Evolutionary conservation across 2,329 filamentous ascomycete genomes (phyloP), one percentile per base, ranked within the genome.

Genomic region (Ophiocordyceps australis): DNA sequence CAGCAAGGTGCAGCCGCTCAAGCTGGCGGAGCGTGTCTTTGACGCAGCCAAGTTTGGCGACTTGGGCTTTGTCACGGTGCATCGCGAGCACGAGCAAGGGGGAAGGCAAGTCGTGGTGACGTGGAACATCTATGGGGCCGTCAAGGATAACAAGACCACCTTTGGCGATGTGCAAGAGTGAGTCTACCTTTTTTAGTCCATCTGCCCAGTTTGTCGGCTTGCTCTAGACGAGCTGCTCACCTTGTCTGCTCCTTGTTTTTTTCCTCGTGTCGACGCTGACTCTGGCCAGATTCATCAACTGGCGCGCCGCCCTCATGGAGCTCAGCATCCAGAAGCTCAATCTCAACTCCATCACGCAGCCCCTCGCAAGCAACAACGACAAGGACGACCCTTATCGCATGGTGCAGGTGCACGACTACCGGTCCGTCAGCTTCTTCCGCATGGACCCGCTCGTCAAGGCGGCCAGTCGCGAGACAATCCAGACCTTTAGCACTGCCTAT

Each of bases 371-470:
- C 29, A 74, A 70, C 27, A 74, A 71, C 33, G n/a, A n/a, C 29
- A 74, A 70, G 27, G 57, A 67, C 36, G 86, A 94, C 43, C 80
- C 78, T 1, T 91, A 93, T 55, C 80, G 86, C 52, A 83, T 91
- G 58, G 66, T 80, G 40, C 85, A 94, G 52, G 73, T 94, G 16
- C 86, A 95, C 54, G 86, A 95, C 58, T 94, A 94, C 60, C 69
- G 79, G 39, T 74, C 72, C 34, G 74, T 92, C 45, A 81, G 74
- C 42, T 93, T 94, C 62, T 62, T 94, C 38, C 74, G 81, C 32
- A 74, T 80, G 57, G 75, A 86, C 29, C 66, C 78, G 1, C 59
- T 65, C 30, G 73, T 89, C 50, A 83, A 79, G 49, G 62, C 71
- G 4, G 78, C 80, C 11, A 77, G 71, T 35, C 74, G 71, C 42